Evolutionary conservation across 495 filamentous ascomycete species (phyloP).

Genomic region (Penicillium bialowiezense): DNA sequence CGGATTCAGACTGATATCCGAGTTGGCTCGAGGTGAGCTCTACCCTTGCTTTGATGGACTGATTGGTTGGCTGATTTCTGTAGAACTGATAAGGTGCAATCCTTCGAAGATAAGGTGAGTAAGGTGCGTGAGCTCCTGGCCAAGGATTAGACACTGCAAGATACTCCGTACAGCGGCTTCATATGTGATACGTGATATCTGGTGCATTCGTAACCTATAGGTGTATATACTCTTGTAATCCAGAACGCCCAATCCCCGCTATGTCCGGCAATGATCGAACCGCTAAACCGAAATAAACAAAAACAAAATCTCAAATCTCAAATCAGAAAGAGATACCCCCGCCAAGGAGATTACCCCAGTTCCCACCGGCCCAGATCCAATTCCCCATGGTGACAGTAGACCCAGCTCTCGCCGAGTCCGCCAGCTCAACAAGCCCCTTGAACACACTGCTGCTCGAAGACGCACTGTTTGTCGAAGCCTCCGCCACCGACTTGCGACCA

Average conservation of each 20-base stretch:
- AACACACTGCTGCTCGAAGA: slow-evolving; percentile 38
- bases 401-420: slow-evolving; percentile 34
- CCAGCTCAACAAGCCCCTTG: slow-evolving; percentile 38
- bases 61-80: background rate
- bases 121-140: slow-evolving; percentile 58
- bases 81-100: slow-evolving; percentile 69
- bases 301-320: background rate
- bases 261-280: background rate
- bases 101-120: slow-evolving; percentile 63
- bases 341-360: slow-evolving; percentile 41
- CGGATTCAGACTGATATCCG: slow-evolving; percentile 89
- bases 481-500: slow-evolving; percentile 35
- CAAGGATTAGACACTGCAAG: slow-evolving; percentile 27
- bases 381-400: slow-evolving; percentile 39
- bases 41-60: background rate
- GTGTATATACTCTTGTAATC: background rate
- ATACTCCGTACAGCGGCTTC: background rate
- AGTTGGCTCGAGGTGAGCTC: slow-evolving; percentile 72
- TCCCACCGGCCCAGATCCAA: slow-evolving; percentile 49
- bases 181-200: no score
- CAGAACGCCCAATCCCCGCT: background rate
- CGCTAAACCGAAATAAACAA: no score
- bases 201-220: background rate
- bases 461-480: slow-evolving; percentile 25
- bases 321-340: slow-evolving; percentile 40